Conservation (phyloP, 106 monocot species). For the Dendrobium nobile region DNA sequence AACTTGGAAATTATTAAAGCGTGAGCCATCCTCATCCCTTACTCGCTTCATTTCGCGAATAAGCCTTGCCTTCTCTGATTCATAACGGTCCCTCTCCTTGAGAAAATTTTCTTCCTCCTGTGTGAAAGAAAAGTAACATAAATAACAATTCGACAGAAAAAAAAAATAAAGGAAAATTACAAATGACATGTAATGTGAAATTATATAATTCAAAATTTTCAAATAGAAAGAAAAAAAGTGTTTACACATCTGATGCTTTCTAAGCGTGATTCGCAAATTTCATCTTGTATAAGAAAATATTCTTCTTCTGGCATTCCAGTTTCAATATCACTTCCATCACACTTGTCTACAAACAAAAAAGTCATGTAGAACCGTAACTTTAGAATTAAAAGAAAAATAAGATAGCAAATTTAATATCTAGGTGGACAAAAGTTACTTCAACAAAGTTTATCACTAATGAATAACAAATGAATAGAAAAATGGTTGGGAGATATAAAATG, state of each 20-base stretch:
- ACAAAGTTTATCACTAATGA: not conserved
- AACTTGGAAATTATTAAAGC: constrained; percentile 94
- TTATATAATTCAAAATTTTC: not conserved
- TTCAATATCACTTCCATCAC: constrained; percentile 66
- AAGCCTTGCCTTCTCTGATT: constrained; percentile 87
- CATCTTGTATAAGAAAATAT: constrained; percentile 78
- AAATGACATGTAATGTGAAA: not conserved
- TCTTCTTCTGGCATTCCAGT: constrained; percentile 68
- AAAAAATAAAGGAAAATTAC: not conserved
- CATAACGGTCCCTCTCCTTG: constrained; percentile 87
- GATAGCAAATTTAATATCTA: not conserved
- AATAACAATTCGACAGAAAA: not conserved
- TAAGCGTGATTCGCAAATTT: constrained; percentile 80
- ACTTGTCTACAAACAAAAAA: constrained; percentile 48
- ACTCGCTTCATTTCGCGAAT: constrained; percentile 99
- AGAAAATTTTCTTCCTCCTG: constrained; percentile 86
- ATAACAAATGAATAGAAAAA: not conserved
- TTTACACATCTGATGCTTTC: constrained; percentile 73
- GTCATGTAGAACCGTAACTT: not conserved
- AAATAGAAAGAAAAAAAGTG: not conserved
- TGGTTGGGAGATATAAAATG: not conserved
- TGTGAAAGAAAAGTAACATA: constrained; percentile 8
- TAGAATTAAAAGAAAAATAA: not conserved
- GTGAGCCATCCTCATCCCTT: constrained; percentile 98
- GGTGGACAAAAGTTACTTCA: not conserved